Conservation (phyloP, 805 yeast genomes). For the Pichia nakasei region DNA sequence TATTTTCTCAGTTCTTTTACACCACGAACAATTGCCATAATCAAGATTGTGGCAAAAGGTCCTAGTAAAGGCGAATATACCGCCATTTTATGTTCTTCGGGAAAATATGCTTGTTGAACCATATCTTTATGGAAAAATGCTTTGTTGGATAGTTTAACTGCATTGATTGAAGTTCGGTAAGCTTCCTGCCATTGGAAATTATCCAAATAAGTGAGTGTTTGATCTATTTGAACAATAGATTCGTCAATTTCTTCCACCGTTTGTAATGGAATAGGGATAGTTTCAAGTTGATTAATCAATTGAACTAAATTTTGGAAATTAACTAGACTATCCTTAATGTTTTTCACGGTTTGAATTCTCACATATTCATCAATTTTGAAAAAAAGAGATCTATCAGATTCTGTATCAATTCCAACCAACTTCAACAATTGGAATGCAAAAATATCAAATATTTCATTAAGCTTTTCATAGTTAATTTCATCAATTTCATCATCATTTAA, state of each 20-base stretch:
- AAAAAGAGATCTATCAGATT: constrained; percentile 46
- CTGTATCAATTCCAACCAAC: constrained; percentile 57
- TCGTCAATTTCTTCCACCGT: constrained; percentile 50
- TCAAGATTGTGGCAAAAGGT: constrained; percentile 63
- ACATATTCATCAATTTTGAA: constrained; percentile 59
- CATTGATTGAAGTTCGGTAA: constrained; percentile 37
- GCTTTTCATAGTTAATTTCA: background rate
- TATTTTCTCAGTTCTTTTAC: constrained; percentile 27
- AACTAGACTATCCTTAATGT: constrained; percentile 53
- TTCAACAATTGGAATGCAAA: constrained; percentile 71
- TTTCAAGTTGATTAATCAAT: constrained; percentile 57
- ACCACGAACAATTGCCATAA: constrained; percentile 42
- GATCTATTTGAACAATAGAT: constrained; percentile 33
- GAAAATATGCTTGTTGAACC: constrained; percentile 93
- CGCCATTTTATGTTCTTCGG: constrained; percentile 92
- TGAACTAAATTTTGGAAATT: constrained; percentile 67
- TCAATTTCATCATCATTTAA: constrained; percentile 25
- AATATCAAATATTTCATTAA: constrained; percentile 42
- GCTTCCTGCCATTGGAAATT: constrained; percentile 27
- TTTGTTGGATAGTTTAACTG: constrained; percentile 50
- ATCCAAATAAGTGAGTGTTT: constrained; percentile 29
- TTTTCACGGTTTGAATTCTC: constrained; percentile 48
- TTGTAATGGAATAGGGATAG: constrained; percentile 74
- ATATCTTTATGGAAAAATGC: constrained; percentile 92
- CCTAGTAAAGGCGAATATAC: constrained; percentile 88